Conservation (phyloP, 1,139 yeast genomes). For the Zygoascus hellenicus region DNA sequence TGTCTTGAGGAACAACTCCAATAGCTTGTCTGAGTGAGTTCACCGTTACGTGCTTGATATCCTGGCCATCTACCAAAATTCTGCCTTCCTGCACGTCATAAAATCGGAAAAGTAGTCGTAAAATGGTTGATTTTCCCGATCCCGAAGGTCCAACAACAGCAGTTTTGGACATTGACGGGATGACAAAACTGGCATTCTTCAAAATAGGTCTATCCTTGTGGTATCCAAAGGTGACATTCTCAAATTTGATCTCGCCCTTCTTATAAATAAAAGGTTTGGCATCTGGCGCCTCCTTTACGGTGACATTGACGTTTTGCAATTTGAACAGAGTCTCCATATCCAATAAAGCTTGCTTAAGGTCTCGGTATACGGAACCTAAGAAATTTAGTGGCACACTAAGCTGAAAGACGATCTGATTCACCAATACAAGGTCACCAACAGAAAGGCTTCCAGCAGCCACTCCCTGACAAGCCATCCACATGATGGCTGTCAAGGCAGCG, state of each 20-base stretch:
- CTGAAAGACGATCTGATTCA: conserved; percentile 94
- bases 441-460: conserved; percentile 75
- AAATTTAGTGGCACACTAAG: conserved; percentile 90
- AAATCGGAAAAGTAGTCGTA: conserved; percentile 79
- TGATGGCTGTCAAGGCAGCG: conserved; percentile 88
- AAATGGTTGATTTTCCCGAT: conserved; percentile 87
- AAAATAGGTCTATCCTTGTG: conserved; percentile 84
- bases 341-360: conserved; percentile 72
- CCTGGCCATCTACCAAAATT: conserved; percentile 84
- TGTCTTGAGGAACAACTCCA: conserved; percentile 97
- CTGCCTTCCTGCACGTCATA: conserved; percentile 79
- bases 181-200: conserved; percentile 70
- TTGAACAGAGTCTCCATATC: conserved; percentile 28
- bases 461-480: conserved; percentile 98
- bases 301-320: conserved; percentile 64
- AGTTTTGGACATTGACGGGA: conserved; percentile 86
- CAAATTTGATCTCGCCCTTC: conserved; percentile 74
- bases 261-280: conserved; percentile 55
- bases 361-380: conserved; percentile 91
- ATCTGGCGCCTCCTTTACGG: conserved; percentile 53
- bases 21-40: conserved; percentile 67
- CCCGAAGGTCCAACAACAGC: conserved; percentile 97
- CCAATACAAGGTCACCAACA: conserved; percentile 94
- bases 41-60: conserved; percentile 66
- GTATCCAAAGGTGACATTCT: conserved; percentile 90